Percentiles rank a stretch among this genome's conserved stretches.
These are phyloP conservation scores for Thelonectria rubi DNA, from an alignment of 2,329 filamentous ascomycete species.

Conservation along the genomic window DNA sequence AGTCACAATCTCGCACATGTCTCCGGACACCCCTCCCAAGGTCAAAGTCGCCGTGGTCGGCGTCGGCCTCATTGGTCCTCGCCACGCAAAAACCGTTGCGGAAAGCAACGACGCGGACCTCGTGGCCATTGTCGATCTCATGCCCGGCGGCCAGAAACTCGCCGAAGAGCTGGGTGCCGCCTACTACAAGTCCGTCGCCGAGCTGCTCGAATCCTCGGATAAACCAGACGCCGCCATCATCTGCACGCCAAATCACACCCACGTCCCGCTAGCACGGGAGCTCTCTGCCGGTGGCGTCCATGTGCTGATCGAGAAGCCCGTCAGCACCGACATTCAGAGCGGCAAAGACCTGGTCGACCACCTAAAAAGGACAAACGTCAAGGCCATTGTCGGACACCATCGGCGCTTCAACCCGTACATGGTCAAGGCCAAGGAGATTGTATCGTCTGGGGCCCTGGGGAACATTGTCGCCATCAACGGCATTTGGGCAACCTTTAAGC, in stretches of 20 bases:
- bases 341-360: constrained; percentile 46
- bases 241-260: constrained; percentile 68
- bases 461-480: constrained; percentile 61
- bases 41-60: constrained; percentile 43
- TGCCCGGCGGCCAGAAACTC: constrained; percentile 30
- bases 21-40: background rate
- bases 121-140: constrained; percentile 45
- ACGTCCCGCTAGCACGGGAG: constrained; percentile 59
- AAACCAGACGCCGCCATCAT: constrained; percentile 65
- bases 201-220: constrained; percentile 51
- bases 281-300: constrained; percentile 59
- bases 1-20: constrained; percentile 23
- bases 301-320: constrained; percentile 66
- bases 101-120: constrained; percentile 36
- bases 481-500: constrained; percentile 63
- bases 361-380: constrained; percentile 44
- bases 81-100: constrained; percentile 44
- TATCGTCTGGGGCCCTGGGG: constrained; percentile 55
- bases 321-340: constrained; percentile 53
- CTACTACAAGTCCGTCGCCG: constrained; percentile 47
- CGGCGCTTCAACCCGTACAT: constrained; percentile 68
- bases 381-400: constrained; percentile 66
- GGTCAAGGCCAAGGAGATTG: constrained; percentile 55
- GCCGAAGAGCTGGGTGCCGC: constrained; percentile 36
- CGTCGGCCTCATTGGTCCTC: constrained; percentile 44